Percentiles rank a stretch among this genome's conserved stretches.
Evolutionary conservation across 345 rosid genomes (phyloP).

Genomic region (Ricinus communis): DNA sequence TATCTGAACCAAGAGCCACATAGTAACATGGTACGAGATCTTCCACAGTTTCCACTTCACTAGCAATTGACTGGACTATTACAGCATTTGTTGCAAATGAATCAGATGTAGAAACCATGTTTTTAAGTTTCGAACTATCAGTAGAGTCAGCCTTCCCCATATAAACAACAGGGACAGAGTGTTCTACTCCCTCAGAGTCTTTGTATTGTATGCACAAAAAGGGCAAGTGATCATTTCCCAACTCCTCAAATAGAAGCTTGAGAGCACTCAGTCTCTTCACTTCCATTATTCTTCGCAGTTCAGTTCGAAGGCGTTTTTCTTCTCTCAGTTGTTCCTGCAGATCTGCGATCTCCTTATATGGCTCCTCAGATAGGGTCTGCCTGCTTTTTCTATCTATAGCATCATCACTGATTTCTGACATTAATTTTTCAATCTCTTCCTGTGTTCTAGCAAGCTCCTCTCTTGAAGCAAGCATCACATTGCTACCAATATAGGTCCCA

Average conservation of each 20-base stretch:
- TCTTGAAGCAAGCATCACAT: slow-evolving; percentile 87
- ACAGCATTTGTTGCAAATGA: slow-evolving; percentile 36
- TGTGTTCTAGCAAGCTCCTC: slow-evolving; percentile 77
- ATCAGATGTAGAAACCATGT: slow-evolving; percentile 40
- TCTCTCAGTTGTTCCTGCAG: slow-evolving; percentile 71
- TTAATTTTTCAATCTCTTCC: slow-evolving; percentile 65
- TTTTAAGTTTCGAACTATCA: slow-evolving; percentile 45
- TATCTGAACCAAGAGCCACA: slow-evolving; percentile 93
- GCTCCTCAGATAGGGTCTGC: slow-evolving; percentile 55
- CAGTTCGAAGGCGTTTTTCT: slow-evolving; percentile 64
- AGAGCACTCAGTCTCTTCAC: slow-evolving; percentile 61
- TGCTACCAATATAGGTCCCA: slow-evolving; percentile 93
- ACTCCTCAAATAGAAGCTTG: slow-evolving; percentile 60
- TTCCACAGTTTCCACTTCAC: slow-evolving; percentile 31
- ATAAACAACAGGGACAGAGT: slow-evolving; percentile 72
- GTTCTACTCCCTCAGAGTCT: slow-evolving; percentile 71
- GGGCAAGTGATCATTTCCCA: slow-evolving; percentile 68
- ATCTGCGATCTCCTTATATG: slow-evolving; percentile 70
- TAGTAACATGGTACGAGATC: slow-evolving; percentile 56
- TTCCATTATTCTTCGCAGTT: slow-evolving; percentile 62
- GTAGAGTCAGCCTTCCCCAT: slow-evolving; percentile 63
- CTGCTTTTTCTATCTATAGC: slow-evolving; percentile 79
- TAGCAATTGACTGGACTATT: slow-evolving; percentile 27
- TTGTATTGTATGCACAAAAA: slow-evolving; percentile 81
- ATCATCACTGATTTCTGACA: slow-evolving; percentile 68